Conservation (phyloP, 2,329 filamentous ascomycete genomes). For the Pseudocercospora crystallina region DNA sequence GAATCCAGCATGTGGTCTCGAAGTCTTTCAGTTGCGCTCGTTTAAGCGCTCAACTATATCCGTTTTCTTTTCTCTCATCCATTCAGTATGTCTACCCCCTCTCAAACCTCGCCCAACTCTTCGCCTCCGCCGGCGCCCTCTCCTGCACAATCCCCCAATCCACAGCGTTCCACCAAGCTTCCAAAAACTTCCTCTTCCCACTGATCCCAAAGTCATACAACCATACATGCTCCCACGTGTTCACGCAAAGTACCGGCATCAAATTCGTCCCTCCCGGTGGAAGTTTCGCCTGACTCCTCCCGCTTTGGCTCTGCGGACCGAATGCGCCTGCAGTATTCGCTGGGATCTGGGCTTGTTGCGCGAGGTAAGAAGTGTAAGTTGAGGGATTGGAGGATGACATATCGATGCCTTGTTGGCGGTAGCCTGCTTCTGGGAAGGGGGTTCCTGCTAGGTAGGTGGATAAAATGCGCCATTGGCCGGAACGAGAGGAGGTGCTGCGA, state of each 20-base stretch:
- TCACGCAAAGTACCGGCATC: slow-evolving; percentile 81
- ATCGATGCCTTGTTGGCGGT: slow-evolving; percentile 67
- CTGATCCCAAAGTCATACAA: slow-evolving; percentile 74
- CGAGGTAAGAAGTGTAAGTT: slow-evolving; percentile 23
- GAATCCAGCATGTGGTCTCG: no score
- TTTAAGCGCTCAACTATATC: no score
- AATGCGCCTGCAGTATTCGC: slow-evolving; percentile 43
- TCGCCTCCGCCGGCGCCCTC: slow-evolving; percentile 17
- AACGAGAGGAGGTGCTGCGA: slow-evolving; percentile 35
- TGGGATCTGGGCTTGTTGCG: slow-evolving; percentile 18
- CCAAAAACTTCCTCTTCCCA: slow-evolving; percentile 74
- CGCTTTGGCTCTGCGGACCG: slow-evolving; percentile 33
- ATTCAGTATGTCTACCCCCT: background rate
- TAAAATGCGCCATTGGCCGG: slow-evolving; percentile 64
- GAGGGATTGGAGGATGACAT: slow-evolving; percentile 60
- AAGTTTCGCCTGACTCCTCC: slow-evolving; percentile 38
- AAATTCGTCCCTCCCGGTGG: slow-evolving; percentile 68
- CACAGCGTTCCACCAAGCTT: slow-evolving; percentile 83
- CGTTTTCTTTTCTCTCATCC: no score
- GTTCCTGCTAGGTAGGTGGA: slow-evolving; percentile 89
- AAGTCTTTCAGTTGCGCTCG: no score
- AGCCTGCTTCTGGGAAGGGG: slow-evolving; percentile 82
- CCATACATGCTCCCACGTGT: slow-evolving; percentile 96
- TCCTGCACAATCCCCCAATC: slow-evolving; percentile 73
- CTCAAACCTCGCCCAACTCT: slow-evolving; percentile 7